phyloP scores from a whole-genome alignment of 306 rosid species.

The Purshia tridentata region DNA sequence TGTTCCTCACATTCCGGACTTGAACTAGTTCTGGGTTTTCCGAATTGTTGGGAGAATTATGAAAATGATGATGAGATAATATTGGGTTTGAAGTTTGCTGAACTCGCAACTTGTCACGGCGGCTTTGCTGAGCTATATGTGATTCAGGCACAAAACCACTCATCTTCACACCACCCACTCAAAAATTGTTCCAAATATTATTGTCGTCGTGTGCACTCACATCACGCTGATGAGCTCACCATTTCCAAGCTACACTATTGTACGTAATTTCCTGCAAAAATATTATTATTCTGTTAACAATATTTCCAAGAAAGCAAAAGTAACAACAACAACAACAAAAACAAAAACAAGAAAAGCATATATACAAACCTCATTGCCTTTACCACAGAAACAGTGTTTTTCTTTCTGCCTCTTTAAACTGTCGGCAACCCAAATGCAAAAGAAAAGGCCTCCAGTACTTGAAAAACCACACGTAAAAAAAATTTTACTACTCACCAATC shows the following conservation, averaged over 20 bases:
- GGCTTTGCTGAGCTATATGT: constrained; percentile 84
- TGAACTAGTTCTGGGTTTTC: constrained; percentile 49
- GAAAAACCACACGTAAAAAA: background rate
- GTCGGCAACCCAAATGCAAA: background rate
- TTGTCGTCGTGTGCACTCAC: too few species aligned
- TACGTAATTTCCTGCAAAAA: too few species aligned
- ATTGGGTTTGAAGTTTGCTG: constrained; percentile 27
- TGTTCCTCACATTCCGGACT: constrained; percentile 53
- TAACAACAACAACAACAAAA: too few species aligned
- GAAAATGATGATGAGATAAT: constrained; percentile 8
- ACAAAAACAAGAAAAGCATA: too few species aligned
- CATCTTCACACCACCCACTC: constrained; percentile 46
- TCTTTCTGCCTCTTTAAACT: too few species aligned
- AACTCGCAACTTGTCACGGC: constrained; percentile 79
- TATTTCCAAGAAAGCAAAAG: too few species aligned
- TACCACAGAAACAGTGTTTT: too few species aligned
- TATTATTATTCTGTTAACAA: too few species aligned
- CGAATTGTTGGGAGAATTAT: constrained; percentile 31
- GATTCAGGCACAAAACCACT: constrained; percentile 58
- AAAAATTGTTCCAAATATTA: background rate
- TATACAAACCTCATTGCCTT: too few species aligned
- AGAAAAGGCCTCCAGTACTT: background rate
- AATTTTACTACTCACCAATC: background rate
- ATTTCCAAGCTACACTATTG: too few species aligned
- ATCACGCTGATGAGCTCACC: too few species aligned